A percentile compares a stretch with the other conserved stretches of the same genome.
These are phyloP conservation scores for Geranomyces variabilis DNA, from an alignment of 192 early-diverging fungal genomes.

Conservation along the genomic window DNA sequence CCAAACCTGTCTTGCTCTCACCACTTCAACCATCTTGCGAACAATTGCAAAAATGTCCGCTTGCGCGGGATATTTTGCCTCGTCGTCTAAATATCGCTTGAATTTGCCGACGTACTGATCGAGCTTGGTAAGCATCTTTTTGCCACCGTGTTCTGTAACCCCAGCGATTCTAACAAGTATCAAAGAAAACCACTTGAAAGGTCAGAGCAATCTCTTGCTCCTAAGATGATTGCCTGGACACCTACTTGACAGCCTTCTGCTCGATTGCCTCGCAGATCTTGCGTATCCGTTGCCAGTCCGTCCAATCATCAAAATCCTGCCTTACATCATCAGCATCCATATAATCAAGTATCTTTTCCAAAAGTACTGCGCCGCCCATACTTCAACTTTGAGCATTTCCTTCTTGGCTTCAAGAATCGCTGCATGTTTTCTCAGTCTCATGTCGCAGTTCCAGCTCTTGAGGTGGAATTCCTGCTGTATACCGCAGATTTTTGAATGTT, in stretches of 20 bases:
- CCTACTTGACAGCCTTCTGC: constrained; percentile 29
- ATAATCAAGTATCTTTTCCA: too few relatives aligned
- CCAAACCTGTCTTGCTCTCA: not conserved
- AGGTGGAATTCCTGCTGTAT: constrained; percentile 66
- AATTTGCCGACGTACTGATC: constrained; percentile 31
- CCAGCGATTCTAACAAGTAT: constrained; percentile 21
- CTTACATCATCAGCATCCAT: constrained; percentile 24
- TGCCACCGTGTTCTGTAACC: constrained; percentile 37
- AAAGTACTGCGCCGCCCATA: constrained; percentile 16
- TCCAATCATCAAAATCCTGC: constrained; percentile 37
- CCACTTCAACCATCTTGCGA: constrained; percentile 34
- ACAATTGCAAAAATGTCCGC: constrained; percentile 34
- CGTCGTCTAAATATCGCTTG: constrained; percentile 28
- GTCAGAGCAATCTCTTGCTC: not conserved
- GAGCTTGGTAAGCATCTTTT: constrained; percentile 36
- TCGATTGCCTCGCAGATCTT: constrained; percentile 39
- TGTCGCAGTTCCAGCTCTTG: constrained; percentile 55
- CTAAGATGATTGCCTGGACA: constrained; percentile 1
- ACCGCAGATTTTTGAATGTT: constrained; percentile 79
- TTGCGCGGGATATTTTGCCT: constrained; percentile 17
- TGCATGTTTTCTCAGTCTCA: constrained; percentile 65
- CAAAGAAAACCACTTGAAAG: not conserved
- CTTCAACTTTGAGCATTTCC: constrained; percentile 56
- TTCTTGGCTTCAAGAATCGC: constrained; percentile 49
- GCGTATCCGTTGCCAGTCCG: constrained; percentile 36